These are phyloP conservation scores for Lachnum nothofagi DNA, from an alignment of 2,329 filamentous ascomycete species.

Conservation along the genomic window DNA sequence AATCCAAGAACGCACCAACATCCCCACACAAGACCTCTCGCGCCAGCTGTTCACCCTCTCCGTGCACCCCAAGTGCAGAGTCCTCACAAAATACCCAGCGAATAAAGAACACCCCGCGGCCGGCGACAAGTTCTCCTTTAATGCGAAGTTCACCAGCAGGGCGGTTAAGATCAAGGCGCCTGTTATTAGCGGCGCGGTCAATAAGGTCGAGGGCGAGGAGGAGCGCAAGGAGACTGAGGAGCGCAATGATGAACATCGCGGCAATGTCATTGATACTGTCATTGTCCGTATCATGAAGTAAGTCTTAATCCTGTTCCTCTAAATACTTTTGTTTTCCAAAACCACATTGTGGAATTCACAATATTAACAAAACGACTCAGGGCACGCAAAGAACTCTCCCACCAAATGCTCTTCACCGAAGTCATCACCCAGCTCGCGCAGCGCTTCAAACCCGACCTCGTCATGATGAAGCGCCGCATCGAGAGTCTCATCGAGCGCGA, in stretches of 20 bases:
- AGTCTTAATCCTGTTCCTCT: conserved; percentile 32
- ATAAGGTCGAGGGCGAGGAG: conserved; percentile 74
- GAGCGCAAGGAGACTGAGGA: conserved; percentile 68
- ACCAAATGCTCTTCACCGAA: conserved; percentile 65
- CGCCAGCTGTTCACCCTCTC: conserved; percentile 77
- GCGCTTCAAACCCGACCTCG: conserved; percentile 71
- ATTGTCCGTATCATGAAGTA: conserved; percentile 85
- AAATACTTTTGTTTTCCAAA: not conserved
- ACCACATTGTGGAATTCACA: not conserved
- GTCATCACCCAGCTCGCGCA: conserved; percentile 63
- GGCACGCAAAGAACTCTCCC: conserved; percentile 66
- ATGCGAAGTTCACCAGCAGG: conserved; percentile 74
- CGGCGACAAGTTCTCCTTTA: conserved; percentile 76
- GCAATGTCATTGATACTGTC: conserved; percentile 68
- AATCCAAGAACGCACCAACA: conserved; percentile 76
- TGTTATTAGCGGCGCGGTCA: conserved; percentile 68
- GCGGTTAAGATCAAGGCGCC: conserved; percentile 85
- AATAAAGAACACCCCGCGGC: conserved; percentile 67
- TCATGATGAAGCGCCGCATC: conserved; percentile 75
- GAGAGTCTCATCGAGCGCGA: conserved; percentile 72
- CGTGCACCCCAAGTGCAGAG: conserved; percentile 74
- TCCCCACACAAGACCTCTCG: conserved; percentile 67
- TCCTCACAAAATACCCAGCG: conserved; percentile 75
- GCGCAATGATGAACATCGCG: conserved; percentile 67
- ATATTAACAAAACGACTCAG: conserved; percentile 44